Base-by-base conservation (phyloP, 106 monocot genomes). In the Platanthera zijinensis region DNA sequence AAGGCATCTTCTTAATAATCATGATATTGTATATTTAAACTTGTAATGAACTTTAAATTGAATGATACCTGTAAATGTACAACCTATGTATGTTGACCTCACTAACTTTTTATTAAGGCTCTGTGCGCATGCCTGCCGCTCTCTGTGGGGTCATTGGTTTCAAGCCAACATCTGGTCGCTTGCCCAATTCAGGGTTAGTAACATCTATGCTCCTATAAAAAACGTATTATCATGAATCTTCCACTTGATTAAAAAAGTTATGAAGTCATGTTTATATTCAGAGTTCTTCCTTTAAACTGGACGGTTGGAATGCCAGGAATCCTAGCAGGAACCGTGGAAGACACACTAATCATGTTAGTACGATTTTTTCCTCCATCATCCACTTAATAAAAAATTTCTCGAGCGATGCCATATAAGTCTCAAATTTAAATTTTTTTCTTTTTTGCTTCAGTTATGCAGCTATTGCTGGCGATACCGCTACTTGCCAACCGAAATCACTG, bases 231-330 rank as follows among this genome's bases (percentile, higher is more conserved):
- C 48, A 47, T 66, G 66, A 25, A 5, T 30, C 25, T 32, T 32
- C 30, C 11, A 66, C 10, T 19, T 5, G 30, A 21, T 71, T 50
- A 51, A 5, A 10, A 72, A 10, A 6, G 0, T 51, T 11, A 13
- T 72, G 17, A 39, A 10, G 30, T 62, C 28, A 71, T 66, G 32
- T 72, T 72, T 51, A 51, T 10, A 82, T 81, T 76, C 85, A 95
- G 95, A 30, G 82, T 92, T 80, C 90, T 95, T 85, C 95, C 95
- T 22, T 69, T 95, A 53, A 95, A 95, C 74, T 95, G 95, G 95
- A 95, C 95, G 6, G 86, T 95, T 73, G 95, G 95, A 46, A 89
- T 84, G 85, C 82, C 88, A 10, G 95, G 95, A 76, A 86, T 95
- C 50, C 74, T 95, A 56, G 87, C 95, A 12, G 95, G 82, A 56